Base-by-base conservation (phyloP, 768 basidiomycete species). In the Cubamyces lactineus region DNA sequence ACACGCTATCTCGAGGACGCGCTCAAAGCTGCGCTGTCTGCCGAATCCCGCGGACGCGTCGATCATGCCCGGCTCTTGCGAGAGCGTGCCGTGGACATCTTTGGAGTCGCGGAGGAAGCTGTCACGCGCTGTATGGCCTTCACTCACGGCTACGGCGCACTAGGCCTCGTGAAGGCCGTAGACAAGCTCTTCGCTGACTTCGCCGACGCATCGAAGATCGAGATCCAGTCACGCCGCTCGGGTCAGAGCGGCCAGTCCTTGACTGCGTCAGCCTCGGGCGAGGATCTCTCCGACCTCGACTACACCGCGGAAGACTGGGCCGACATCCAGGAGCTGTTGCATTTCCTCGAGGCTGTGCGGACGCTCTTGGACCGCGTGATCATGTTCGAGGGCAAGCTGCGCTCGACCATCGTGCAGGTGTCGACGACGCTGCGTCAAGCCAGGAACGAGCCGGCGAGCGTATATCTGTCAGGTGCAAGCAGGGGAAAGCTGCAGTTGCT, bases 231-330 rank as follows among this genome's bases (percentile, higher is more conserved):
- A 4, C 60, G 67, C 1, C 66, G 68, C 17, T 49, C 50, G 28
- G 66, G 59, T 13, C 59, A 55, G 23, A 56, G 39, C 34, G 50
- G 56, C n/a, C 57, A 69, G 5, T 70, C 74, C 19, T 57, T 70
- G 26, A 71, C 76, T 4, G 66, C 77, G 30, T 76, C 84, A 1
- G 54, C 70, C 13, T 72, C 72, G 3, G 82, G 78, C 34, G 83
- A 83, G 56, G 93, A 94, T 52, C 78, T 95, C 39, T 84, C 86
- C 0, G 89, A 89, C 69, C 75, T 92, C 62, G 75, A 98, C 75
- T 98, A 97, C 69, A 88, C 91, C 2, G 77, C 87, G 3, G 86
- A 93, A 59, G 96, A 98, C 73, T 97, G 94, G 93, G 82, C 86
- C 2, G 81, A 86, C 28, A 94, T 98, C 59, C 96, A 97, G 73